A percentile compares a stretch with the other conserved stretches of the same genome.
Evolutionary conservation across 352 stramenopile species (phyloP).

Genomic region (Pythium rishiriense): DNA sequence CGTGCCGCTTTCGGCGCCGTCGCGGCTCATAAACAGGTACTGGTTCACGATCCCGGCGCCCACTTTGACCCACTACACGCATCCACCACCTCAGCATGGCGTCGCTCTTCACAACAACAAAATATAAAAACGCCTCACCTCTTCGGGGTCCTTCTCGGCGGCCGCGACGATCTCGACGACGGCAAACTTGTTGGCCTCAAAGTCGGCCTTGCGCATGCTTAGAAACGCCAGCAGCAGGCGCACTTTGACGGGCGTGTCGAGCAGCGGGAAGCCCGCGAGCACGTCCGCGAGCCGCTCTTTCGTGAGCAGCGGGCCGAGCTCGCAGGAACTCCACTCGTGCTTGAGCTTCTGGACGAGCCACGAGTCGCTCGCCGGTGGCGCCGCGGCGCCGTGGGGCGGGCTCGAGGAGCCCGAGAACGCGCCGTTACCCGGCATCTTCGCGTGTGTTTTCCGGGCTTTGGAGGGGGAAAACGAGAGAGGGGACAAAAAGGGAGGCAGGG

Average conservation of each 20-base stretch:
- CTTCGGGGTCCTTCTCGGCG: conserved; percentile 60
- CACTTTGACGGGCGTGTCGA: conserved; percentile 74
- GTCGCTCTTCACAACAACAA: too few species aligned
- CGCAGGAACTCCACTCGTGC: conserved; percentile 71
- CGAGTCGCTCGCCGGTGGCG: conserved; percentile 33
- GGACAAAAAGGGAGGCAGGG: too few species aligned
- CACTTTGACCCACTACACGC: conserved; percentile 77
- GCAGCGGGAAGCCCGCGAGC: conserved; percentile 51
- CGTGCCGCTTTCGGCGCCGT: conserved; percentile 43
- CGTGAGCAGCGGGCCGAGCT: conserved; percentile 64
- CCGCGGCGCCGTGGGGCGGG: background rate
- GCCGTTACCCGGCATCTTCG: too few species aligned
- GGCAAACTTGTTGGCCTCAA: conserved; percentile 48
- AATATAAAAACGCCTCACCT: conserved; percentile 30
- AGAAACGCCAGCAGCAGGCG: conserved; percentile 60
- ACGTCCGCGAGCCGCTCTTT: conserved; percentile 58
- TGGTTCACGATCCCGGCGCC: conserved; percentile 64
- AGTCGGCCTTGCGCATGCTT: conserved; percentile 56
- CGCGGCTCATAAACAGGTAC: conserved; percentile 53
- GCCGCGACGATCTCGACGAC: conserved; percentile 51
- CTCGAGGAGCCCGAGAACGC: conserved; percentile 15
- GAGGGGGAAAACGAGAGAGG: too few species aligned
- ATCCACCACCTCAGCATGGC: too few species aligned
- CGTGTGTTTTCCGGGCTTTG: too few species aligned
- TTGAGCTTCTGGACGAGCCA: conserved; percentile 81